Evolutionary conservation across 768 basidiomycete genomes (phyloP).

Genomic region (Pleurotus salmoneostramineus): DNA sequence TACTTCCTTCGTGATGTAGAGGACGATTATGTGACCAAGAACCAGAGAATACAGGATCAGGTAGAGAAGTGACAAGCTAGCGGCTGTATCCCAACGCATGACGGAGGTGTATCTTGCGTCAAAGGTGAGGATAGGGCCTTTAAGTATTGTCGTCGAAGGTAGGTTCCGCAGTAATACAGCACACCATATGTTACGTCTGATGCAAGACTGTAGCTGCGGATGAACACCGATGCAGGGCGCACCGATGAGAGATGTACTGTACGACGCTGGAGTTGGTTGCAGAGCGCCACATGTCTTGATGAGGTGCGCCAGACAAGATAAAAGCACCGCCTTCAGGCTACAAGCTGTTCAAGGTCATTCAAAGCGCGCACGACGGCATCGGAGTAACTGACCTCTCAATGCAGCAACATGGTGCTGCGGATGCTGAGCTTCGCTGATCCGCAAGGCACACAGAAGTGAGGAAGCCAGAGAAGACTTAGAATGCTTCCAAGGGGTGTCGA

Average conservation of each 20-base stretch:
- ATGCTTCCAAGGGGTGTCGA: not conserved
- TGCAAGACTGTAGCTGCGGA: no score
- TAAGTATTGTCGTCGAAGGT: not conserved
- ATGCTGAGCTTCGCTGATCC: not conserved
- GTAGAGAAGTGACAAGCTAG: constrained; percentile 26
- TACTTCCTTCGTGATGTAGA: constrained; percentile 22
- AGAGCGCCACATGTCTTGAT: no score
- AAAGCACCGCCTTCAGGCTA: no score
- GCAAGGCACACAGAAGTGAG: not conserved
- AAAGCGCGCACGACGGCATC: no score
- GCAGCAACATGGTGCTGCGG: not conserved
- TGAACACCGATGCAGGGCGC: no score
- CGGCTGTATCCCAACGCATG: constrained; percentile 6
- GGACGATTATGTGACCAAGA: constrained; percentile 23
- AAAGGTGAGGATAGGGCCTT: not conserved
- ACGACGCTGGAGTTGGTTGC: no score
- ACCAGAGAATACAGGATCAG: constrained; percentile 28
- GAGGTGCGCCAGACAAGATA: no score
- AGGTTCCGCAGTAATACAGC: not conserved
- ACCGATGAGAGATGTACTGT: no score
- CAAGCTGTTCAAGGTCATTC: no score
- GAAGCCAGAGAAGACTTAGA: not conserved
- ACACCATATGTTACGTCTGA: no score
- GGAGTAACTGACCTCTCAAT: no score
- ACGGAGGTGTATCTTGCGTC: not conserved